These are phyloP conservation scores for Candida adriatica DNA, from an alignment of 805 yeast genomes.

Conservation along the genomic window DNA sequence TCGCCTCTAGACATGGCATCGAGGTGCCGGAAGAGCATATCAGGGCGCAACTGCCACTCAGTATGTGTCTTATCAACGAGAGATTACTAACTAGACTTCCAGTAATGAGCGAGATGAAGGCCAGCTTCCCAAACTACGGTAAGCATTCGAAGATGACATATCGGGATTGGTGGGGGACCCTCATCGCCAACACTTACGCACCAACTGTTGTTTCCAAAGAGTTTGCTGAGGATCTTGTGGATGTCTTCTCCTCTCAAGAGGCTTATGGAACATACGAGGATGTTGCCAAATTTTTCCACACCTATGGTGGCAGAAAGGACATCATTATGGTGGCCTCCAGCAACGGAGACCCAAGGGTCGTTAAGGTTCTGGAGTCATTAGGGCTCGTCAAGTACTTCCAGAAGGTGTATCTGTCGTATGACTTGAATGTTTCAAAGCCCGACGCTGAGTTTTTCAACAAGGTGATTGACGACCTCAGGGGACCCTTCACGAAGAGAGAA, in stretches of 20 bases:
- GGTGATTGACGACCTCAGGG: slow-evolving; percentile 26
- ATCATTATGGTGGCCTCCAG: slow-evolving; percentile 41
- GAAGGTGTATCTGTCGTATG: slow-evolving; percentile 47
- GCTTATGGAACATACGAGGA: slow-evolving; percentile 53
- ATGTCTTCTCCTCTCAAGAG: slow-evolving; percentile 42
- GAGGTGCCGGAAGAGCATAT: slow-evolving; percentile 22
- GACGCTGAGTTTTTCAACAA: slow-evolving; percentile 37
- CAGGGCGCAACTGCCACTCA: slow-evolving; percentile 11
- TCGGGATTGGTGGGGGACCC: slow-evolving; percentile 51
- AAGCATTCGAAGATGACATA: slow-evolving; percentile 30
- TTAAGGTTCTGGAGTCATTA: slow-evolving; percentile 38
- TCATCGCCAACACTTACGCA: slow-evolving; percentile 38
- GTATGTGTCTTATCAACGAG: slow-evolving; percentile 1
- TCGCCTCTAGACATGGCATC: slow-evolving; percentile 41
- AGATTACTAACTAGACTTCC: slow-evolving; percentile 20
- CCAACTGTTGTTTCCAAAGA: slow-evolving; percentile 26
- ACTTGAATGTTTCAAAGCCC: slow-evolving; percentile 50
- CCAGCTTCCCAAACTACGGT: slow-evolving; percentile 57
- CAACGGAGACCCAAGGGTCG: slow-evolving; percentile 57
- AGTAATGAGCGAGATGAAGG: slow-evolving; percentile 31
- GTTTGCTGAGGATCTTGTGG: slow-evolving; percentile 40
- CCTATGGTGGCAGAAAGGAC: slow-evolving; percentile 24
- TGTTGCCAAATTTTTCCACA: slow-evolving; percentile 38
- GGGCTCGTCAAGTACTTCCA: slow-evolving; percentile 36
- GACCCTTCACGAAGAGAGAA: slow-evolving; percentile 16